Conservation (phyloP, 257 asterid species). For the Capsicum pubescens region DNA sequence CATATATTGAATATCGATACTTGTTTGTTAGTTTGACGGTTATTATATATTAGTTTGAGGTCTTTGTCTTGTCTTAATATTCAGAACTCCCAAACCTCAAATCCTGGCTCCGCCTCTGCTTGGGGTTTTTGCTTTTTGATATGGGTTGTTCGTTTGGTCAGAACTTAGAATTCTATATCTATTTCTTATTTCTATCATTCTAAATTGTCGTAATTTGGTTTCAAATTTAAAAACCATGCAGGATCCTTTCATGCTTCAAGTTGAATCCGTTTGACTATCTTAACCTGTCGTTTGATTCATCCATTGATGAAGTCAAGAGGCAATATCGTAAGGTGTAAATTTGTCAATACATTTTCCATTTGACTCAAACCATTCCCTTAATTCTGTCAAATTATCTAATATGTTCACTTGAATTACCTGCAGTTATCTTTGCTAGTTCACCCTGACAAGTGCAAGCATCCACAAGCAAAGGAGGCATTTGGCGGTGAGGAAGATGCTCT, state of each 20-base stretch:
- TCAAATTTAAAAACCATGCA: slow-evolving; percentile 38
- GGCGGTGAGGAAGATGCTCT: slow-evolving; percentile 62
- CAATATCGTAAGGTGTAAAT: slow-evolving; percentile 89
- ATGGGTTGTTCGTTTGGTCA: neutral
- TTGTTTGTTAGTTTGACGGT: too few species aligned
- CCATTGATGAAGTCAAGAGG: slow-evolving; percentile 76
- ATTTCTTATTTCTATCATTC: neutral
- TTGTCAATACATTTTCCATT: slow-evolving; percentile 28
- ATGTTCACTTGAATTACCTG: slow-evolving; percentile 18
- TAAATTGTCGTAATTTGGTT: slow-evolving; percentile 8
- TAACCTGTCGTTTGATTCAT: slow-evolving; percentile 78
- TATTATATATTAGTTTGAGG: too few species aligned
- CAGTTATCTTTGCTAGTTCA: slow-evolving; percentile 98
- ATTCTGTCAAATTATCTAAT: slow-evolving; percentile 22
- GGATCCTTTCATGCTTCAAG: slow-evolving; percentile 99
- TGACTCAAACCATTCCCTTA: slow-evolving; percentile 29
- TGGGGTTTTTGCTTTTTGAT: neutral
- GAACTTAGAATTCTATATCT: neutral
- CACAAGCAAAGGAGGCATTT: slow-evolving; percentile 99
- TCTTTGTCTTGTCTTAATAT: too few species aligned
- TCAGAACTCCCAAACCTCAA: too few species aligned
- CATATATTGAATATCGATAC: too few species aligned
- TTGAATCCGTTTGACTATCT: slow-evolving; percentile 93
- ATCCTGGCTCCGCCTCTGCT: neutral
- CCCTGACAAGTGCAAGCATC: slow-evolving; percentile 99